These are phyloP conservation scores for Geoglossum glabrum DNA, from an alignment of 495 filamentous ascomycete genomes.

Conservation along the genomic window DNA sequence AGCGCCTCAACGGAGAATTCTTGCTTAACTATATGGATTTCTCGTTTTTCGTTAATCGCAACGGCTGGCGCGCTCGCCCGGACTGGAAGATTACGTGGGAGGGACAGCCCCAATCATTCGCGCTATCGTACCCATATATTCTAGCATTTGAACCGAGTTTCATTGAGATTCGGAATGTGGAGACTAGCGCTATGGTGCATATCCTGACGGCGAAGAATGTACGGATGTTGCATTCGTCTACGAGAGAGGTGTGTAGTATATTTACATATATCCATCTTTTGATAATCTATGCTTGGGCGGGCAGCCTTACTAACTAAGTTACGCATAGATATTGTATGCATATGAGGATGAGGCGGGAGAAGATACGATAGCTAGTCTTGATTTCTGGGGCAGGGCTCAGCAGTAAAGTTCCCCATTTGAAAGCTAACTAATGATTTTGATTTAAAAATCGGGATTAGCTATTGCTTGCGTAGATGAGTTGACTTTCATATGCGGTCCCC, in stretches of 20 bases:
- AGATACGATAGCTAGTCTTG: constrained; percentile 84
- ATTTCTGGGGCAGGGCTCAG: constrained; percentile 61
- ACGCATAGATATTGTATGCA: constrained; percentile 72
- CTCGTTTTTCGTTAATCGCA: constrained; percentile 96
- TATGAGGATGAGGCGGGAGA: constrained; percentile 89
- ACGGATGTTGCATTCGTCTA: constrained; percentile 89
- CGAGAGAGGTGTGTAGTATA: constrained; percentile 82
- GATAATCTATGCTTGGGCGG: background rate
- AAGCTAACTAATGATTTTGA: too few species aligned
- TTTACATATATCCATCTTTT: too few species aligned
- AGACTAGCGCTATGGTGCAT: constrained; percentile 73
- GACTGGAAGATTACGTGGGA: constrained; percentile 99
- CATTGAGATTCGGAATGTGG: constrained; percentile 86
- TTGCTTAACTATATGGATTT: constrained; percentile 95
- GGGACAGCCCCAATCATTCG: constrained; percentile 75
- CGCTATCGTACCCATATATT: constrained; percentile 85
- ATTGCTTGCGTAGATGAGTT: background rate
- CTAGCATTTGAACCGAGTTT: constrained; percentile 98
- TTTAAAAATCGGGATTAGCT: background rate
- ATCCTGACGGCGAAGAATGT: constrained; percentile 92
- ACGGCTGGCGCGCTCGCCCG: constrained; percentile 86
- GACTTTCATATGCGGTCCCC: too few species aligned
- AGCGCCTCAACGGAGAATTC: constrained; percentile 90
- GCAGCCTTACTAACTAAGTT: constrained; percentile 10
- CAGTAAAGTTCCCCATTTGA: background rate